Evolutionary conservation across 1,284 basidiomycete species (phyloP).

Genomic region (Vanrija pseudolonga): DNA sequence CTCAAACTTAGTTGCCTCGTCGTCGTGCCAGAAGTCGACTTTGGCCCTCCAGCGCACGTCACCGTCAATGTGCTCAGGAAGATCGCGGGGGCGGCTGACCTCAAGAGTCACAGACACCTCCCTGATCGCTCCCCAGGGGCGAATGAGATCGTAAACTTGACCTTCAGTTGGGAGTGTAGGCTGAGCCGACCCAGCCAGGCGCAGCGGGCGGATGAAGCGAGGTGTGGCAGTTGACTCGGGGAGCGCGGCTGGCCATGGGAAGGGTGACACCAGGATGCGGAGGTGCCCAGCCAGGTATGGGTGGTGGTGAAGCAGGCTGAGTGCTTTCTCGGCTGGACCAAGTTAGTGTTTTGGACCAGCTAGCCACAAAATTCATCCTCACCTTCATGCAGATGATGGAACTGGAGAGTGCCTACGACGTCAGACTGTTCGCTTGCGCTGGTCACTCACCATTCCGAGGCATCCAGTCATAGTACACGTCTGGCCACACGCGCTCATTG

Average conservation of each 20-base stretch:
- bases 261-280: constrained; percentile 62
- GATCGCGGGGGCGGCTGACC: constrained; percentile 68
- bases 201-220: constrained; percentile 32
- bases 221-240: constrained; percentile 46
- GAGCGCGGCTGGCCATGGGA: constrained; percentile 54
- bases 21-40: constrained; percentile 85
- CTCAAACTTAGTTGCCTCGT: constrained; percentile 73
- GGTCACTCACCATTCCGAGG: constrained; percentile 23
- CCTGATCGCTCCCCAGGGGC: constrained; percentile 54
- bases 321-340: constrained; percentile 73
- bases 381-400: constrained; percentile 20
- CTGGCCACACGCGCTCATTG: constrained; percentile 23
- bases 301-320: constrained; percentile 72
- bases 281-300: constrained; percentile 57
- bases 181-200: background rate
- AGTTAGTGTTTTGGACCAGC: background rate
- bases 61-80: constrained; percentile 58
- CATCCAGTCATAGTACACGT: constrained; percentile 43
- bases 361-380: background rate
- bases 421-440: no score
- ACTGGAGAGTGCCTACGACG: constrained; percentile 18
- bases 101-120: constrained; percentile 26
- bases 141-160: constrained; percentile 65
- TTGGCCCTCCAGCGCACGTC: constrained; percentile 58
- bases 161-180: constrained; percentile 66